Base-by-base conservation (phyloP, 139 green algal genomes). In the Chlorella sp. region DNA sequence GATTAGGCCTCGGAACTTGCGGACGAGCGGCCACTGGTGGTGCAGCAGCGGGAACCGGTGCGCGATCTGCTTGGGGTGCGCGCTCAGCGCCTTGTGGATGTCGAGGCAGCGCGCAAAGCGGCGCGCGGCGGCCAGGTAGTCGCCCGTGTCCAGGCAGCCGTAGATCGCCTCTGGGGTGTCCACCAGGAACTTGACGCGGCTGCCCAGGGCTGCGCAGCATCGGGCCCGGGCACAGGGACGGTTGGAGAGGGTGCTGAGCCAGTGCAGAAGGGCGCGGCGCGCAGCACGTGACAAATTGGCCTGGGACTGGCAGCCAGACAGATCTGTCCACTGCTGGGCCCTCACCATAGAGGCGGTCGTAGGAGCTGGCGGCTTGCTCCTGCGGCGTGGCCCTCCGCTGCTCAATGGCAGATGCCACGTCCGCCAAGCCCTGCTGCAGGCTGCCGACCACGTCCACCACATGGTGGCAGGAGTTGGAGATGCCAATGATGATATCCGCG, bases 161-260 rank as follows among this genome's bases (percentile, higher is more conserved):
- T 94, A 99, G n/a, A 99, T 94, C 35, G 94, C 85, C 86, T 99
- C 95, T 1, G 95, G 94, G 0, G 95, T 97, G 82, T 99, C 95
- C 55, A 99, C 78, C 19, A 99, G 72, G 83, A 95, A 99, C 70
- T 97, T 98, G 35, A 98, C 83, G 19, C 96, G 87, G 65, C 83
- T 88, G 45, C 94, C 93, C 55, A 98, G 58, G 27, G 85, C 90
- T 93, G 84, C 66, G 71, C 12, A 45, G n/a, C n/a, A n/a, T n/a
- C n/a, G n/a, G n/a, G n/a, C n/a, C n/a, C n/a, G n/a, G n/a, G 25
- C 14, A 56, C 15, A 56, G 48, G 48, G 48, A 17, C 15, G 48
- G 48, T 56, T 56, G 15, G 48, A 56, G 17, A 56, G 14, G n/a
- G n/a, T n/a, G n/a, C n/a, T n/a, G n/a, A n/a, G n/a, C n/a, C n/a